phyloP scores from a whole-genome alignment of 129 eudicot genomes.

The Calendula officinalis region DNA sequence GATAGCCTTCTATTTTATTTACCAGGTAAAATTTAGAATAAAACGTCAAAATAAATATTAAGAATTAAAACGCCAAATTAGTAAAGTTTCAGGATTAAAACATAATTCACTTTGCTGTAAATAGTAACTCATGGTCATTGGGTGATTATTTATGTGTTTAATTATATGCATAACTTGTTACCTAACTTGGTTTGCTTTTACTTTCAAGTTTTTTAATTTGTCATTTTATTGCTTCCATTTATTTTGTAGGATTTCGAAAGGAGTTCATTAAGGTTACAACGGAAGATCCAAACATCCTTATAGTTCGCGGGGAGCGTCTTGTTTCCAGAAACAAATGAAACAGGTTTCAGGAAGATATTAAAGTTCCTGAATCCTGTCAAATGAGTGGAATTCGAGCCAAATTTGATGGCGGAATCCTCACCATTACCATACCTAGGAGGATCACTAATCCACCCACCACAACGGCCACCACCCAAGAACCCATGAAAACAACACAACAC shows the following conservation, averaged over 20 bases:
- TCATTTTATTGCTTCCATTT: background rate
- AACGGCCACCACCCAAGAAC: slow-evolving; percentile 5
- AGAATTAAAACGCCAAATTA: no score
- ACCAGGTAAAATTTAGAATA: slow-evolving; percentile 42
- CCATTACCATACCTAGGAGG: slow-evolving; percentile 43
- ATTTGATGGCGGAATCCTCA: slow-evolving; percentile 56
- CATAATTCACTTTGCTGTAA: no score
- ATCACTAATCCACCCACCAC: background rate
- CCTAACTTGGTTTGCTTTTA: background rate
- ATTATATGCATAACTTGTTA: no score
- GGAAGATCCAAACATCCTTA: slow-evolving; percentile 45
- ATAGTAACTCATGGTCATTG: no score
- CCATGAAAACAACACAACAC: slow-evolving; percentile 18
- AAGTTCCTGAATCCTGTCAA: slow-evolving; percentile 38
- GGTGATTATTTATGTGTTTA: no score
- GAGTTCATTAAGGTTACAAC: slow-evolving; percentile 47
- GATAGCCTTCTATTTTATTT: slow-evolving; percentile 40
- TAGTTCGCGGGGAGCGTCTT: slow-evolving; percentile 57
- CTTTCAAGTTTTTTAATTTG: background rate
- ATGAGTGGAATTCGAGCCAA: slow-evolving; percentile 44
- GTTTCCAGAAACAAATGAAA: slow-evolving; percentile 58
- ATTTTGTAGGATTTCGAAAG: slow-evolving; percentile 45
- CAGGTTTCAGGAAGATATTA: slow-evolving; percentile 53
- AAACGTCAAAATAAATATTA: no score
- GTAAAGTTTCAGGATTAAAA: no score